Evolutionary conservation across 2,329 filamentous ascomycete genomes (phyloP).

Genomic region (Domatiomyces globalis): DNA sequence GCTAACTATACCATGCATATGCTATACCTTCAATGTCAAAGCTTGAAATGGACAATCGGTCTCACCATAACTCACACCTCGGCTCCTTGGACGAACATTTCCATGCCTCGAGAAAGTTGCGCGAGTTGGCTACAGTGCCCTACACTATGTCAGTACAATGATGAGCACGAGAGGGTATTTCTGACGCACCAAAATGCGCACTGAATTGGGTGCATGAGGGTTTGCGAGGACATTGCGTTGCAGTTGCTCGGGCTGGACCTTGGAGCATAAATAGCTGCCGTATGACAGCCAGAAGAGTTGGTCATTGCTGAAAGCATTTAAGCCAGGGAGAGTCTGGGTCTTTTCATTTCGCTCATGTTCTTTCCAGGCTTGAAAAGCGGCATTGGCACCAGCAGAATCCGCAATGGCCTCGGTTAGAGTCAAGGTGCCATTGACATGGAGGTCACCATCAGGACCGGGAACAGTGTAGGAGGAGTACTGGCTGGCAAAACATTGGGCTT

Average conservation of each 20-base stretch:
- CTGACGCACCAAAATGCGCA: constrained; percentile 34
- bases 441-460: constrained; percentile 39
- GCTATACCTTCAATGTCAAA: background rate
- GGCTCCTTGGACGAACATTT: constrained; percentile 50
- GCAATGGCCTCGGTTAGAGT: constrained; percentile 59
- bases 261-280: constrained; percentile 51
- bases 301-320: constrained; percentile 48
- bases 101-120: constrained; percentile 53
- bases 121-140: constrained; percentile 51
- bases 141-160: background rate
- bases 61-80: constrained; percentile 54
- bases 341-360: constrained; percentile 37
- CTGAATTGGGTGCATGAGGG: constrained; percentile 48
- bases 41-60: background rate
- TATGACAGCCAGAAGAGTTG: constrained; percentile 55
- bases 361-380: constrained; percentile 51
- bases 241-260: constrained; percentile 43
- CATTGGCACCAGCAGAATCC: constrained; percentile 52
- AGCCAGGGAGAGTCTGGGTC: constrained; percentile 42
- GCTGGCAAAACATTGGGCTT: constrained; percentile 50
- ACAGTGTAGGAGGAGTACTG: constrained; percentile 50
- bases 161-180: background rate
- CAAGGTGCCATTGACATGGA: constrained; percentile 46
- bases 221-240: constrained; percentile 45
- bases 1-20: background rate